Conservation (phyloP, 352 stramenopile genomes). For the Phytophthora pini region DNA sequence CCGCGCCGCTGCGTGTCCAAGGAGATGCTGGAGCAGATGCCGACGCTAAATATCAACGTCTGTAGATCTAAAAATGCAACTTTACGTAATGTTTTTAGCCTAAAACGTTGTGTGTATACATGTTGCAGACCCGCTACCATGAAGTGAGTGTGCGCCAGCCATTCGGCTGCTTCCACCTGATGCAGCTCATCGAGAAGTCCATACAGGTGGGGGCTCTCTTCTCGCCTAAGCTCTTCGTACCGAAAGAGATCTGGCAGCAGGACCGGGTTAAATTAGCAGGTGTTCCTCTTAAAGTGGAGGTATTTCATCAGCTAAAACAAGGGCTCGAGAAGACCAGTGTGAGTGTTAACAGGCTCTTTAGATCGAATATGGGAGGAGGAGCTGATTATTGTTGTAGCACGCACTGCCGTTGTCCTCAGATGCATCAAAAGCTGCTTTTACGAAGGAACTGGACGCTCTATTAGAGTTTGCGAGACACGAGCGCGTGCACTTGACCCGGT, state of each 20-base stretch:
- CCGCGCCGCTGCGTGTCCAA: constrained; percentile 65
- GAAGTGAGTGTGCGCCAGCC: constrained; percentile 58
- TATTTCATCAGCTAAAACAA: constrained; percentile 75
- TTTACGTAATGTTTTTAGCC: constrained; percentile 2
- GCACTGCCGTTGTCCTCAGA: constrained; percentile 57
- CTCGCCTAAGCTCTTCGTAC: constrained; percentile 74
- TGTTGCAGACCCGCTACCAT: constrained; percentile 58
- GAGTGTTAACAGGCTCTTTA: constrained; percentile 8
- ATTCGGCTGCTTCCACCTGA: constrained; percentile 80
- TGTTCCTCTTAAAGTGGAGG: constrained; percentile 64
- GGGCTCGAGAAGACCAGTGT: constrained; percentile 74
- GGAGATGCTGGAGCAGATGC: constrained; percentile 78
- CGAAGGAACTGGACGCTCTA: constrained; percentile 62
- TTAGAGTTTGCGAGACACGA: constrained; percentile 55
- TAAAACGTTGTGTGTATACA: not conserved
- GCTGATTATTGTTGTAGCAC: constrained; percentile 42
- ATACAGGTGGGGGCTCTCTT: constrained; percentile 80
- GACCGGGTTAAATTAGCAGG: constrained; percentile 69
- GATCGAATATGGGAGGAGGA: not conserved
- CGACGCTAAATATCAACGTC: constrained; percentile 67
- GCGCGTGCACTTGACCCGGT: constrained; percentile 56
- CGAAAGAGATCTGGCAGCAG: constrained; percentile 86
- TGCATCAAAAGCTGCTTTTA: constrained; percentile 53
- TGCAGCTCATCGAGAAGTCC: constrained; percentile 83
- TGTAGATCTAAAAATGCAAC: not conserved